Evolutionary conservation across 1,139 yeast species (phyloP).

Genomic region (Suhomyces taliae): DNA sequence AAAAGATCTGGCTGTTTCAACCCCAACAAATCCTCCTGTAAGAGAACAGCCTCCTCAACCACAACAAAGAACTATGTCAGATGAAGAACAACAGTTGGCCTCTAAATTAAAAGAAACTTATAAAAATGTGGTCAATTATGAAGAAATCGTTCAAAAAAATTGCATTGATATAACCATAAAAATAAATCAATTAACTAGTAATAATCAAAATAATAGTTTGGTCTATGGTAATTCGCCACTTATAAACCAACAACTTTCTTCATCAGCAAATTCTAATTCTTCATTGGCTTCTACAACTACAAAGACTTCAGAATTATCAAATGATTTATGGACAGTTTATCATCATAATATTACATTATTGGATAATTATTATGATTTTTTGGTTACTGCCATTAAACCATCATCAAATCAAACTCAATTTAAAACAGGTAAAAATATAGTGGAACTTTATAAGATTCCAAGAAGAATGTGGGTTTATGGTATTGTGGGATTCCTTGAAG

Average conservation of each 20-base stretch:
- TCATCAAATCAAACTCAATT: constrained; percentile 50
- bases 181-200: constrained; percentile 46
- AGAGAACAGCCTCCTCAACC: not conserved
- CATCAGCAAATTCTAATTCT: constrained; percentile 20
- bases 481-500: constrained; percentile 73
- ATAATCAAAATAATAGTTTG: constrained; percentile 14
- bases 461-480: constrained; percentile 85
- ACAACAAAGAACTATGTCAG: constrained; percentile 44
- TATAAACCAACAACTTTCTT: constrained; percentile 19
- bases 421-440: constrained; percentile 72
- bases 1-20: constrained; percentile 11
- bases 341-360: constrained; percentile 63
- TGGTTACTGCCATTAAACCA: constrained; percentile 69
- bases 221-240: constrained; percentile 22
- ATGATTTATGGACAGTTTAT: constrained; percentile 71
- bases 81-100: constrained; percentile 70
- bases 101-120: constrained; percentile 73
- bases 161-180: constrained; percentile 56
- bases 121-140: constrained; percentile 64
- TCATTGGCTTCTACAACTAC: constrained; percentile 20
- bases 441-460: constrained; percentile 72
- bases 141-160: constrained; percentile 68
- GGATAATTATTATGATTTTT: constrained; percentile 69
- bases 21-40: constrained; percentile 6
- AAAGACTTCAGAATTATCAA: constrained; percentile 52